Evolutionary conservation across 2,329 filamentous ascomycete species (phyloP).

Genomic region (Xylariaceae sp.): DNA sequence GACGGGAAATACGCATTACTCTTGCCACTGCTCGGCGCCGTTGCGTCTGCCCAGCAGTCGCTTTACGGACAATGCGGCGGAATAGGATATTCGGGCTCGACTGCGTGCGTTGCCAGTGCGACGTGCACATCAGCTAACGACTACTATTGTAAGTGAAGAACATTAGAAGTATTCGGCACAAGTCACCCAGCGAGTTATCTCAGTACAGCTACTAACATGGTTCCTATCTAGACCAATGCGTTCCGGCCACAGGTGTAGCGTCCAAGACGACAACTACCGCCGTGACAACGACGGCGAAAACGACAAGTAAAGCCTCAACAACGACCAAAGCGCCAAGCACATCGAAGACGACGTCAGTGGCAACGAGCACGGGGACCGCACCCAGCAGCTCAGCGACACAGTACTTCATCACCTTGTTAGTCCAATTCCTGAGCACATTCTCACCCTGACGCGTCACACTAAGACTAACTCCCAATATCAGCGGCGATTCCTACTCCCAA

Average conservation of each 20-base stretch:
- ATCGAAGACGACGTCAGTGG: not conserved
- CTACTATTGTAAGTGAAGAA: not conserved
- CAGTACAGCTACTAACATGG: too few relatives aligned
- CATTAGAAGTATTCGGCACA: not conserved
- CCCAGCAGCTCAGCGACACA: not conserved
- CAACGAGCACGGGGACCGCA: not conserved
- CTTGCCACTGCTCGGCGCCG: not conserved
- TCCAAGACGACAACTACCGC: not conserved
- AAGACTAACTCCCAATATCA: not conserved
- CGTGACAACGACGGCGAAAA: not conserved
- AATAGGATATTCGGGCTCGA: not conserved
- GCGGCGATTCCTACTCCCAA: not conserved
- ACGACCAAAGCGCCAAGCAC: not conserved
- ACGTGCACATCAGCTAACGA: not conserved
- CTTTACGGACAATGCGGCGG: not conserved
- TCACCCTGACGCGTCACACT: not conserved
- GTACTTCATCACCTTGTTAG: slow-evolving; percentile 1
- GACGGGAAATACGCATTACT: not conserved
- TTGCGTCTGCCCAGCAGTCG: not conserved
- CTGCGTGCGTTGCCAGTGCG: not conserved
- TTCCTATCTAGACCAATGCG: not conserved
- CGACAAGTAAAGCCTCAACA: not conserved
- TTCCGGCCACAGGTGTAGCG: not conserved
- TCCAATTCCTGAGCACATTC: not conserved
- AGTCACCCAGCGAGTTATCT: too few relatives aligned